Conservation (phyloP, 257 asterid species). For the Ilex asprella region DNA sequence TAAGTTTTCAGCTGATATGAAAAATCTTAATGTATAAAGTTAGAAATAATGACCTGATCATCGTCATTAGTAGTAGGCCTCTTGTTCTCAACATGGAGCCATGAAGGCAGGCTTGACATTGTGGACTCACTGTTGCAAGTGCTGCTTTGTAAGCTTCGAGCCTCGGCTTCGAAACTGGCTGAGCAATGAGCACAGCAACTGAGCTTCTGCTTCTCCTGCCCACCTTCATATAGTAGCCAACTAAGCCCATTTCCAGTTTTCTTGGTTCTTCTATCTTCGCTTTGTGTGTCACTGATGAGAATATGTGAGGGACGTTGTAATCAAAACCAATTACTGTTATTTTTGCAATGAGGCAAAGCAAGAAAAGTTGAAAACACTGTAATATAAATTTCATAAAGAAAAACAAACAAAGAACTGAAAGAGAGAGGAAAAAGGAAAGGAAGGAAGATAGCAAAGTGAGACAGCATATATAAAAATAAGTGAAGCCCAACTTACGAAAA, state of each 20-base stretch:
- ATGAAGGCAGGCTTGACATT: slow-evolving; percentile 52
- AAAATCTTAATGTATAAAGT: neutral
- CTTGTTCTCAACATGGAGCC: slow-evolving; percentile 47
- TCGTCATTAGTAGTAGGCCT: slow-evolving; percentile 32
- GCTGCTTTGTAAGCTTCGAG: slow-evolving; percentile 15
- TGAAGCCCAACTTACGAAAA: too few species aligned
- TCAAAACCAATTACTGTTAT: too few species aligned
- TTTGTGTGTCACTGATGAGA: slow-evolving; percentile 21
- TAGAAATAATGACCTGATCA: slow-evolving; percentile 41
- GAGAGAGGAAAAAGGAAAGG: too few species aligned
- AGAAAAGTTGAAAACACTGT: too few species aligned
- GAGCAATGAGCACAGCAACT: slow-evolving; percentile 44
- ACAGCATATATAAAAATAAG: too few species aligned
- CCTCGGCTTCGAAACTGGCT: slow-evolving; percentile 36
- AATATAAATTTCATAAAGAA: too few species aligned
- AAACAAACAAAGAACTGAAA: too few species aligned
- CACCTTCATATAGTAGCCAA: slow-evolving; percentile 20
- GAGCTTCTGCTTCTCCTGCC: slow-evolving; percentile 17
- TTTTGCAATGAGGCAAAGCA: too few species aligned
- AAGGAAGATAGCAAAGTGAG: too few species aligned
- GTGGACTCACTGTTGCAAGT: slow-evolving; percentile 24
- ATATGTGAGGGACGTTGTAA: neutral
- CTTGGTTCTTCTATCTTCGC: slow-evolving; percentile 21
- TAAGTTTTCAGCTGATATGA: neutral
- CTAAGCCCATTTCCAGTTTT: slow-evolving; percentile 19